These are phyloP conservation scores for Apophysomyces trapeziformis DNA, from an alignment of 371 early-diverging fungal species.

Conservation along the genomic window DNA sequence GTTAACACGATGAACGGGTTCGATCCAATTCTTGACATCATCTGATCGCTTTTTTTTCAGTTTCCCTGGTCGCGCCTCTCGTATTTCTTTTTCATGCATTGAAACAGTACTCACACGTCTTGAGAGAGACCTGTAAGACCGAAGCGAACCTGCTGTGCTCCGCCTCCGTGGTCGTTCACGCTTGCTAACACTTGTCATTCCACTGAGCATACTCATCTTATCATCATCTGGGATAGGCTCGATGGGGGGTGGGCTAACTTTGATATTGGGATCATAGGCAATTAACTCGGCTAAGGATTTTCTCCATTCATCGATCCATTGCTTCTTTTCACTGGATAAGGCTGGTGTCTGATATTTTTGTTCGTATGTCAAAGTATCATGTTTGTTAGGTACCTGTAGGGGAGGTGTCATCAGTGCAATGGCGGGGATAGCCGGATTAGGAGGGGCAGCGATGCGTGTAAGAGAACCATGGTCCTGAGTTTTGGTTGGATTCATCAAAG, in stretches of 20 bases:
- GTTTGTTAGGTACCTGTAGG: not conserved
- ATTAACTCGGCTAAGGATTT: slow-evolving; percentile 25
- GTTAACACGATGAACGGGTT: not conserved
- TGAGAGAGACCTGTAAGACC: not conserved
- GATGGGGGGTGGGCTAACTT: slow-evolving; percentile 18
- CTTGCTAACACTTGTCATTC: slow-evolving; percentile 19
- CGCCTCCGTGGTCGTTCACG: not conserved
- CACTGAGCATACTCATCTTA: slow-evolving; percentile 13
- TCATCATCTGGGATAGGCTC: slow-evolving; percentile 22
- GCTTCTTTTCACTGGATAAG: slow-evolving; percentile 20
- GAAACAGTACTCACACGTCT: not conserved
- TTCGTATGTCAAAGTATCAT: slow-evolving; percentile 2
- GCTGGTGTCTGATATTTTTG: not conserved
- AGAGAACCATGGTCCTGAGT: not conserved
- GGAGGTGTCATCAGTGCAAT: not conserved
- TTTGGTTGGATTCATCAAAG: not conserved
- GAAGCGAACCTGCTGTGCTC: not conserved
- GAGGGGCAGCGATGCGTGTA: slow-evolving; percentile 11
- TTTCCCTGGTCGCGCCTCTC: not conserved
- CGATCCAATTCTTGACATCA: slow-evolving; percentile 50
- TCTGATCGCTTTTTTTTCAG: slow-evolving; percentile 47
- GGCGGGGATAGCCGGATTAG: slow-evolving; percentile 9
- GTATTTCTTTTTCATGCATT: not conserved
- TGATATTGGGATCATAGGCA: slow-evolving; percentile 19
- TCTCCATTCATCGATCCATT: slow-evolving; percentile 33